A percentile compares a stretch with the other conserved stretches of the same genome.
These are phyloP conservation scores for Sarocladium brachiariae DNA, from an alignment of 2,329 filamentous ascomycete species.

Conservation along the genomic window DNA sequence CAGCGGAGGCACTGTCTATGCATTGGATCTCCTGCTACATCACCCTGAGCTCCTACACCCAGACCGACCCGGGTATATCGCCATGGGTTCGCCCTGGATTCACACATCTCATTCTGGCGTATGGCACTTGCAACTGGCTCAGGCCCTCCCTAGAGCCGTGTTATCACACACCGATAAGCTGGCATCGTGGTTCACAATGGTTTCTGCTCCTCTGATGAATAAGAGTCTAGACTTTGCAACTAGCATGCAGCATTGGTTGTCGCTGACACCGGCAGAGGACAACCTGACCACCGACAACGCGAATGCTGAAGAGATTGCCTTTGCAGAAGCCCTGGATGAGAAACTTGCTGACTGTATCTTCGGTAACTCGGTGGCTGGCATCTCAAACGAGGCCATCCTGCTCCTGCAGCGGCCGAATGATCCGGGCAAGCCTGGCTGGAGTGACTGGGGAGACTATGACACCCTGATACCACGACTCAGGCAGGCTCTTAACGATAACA, in stretches of 20 bases:
- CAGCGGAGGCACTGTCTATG: conserved; percentile 24
- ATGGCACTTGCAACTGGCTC: conserved; percentile 15
- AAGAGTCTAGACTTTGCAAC: too few relatives aligned
- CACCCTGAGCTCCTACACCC: conserved; percentile 22
- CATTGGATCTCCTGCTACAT: conserved; percentile 23
- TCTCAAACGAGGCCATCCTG: conserved; percentile 21
- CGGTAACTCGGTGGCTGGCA: conserved; percentile 17
- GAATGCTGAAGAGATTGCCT: conserved; percentile 11
- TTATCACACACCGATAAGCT: too few relatives aligned
- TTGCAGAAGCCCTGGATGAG: conserved; percentile 16
- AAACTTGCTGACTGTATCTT: conserved; percentile 19
- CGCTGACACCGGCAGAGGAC: background rate
- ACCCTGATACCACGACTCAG: conserved; percentile 19
- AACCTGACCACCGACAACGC: conserved; percentile 7
- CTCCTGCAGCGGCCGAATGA: conserved; percentile 19
- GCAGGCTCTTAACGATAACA: conserved; percentile 13
- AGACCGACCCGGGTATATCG: conserved; percentile 16
- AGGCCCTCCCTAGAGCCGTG: conserved; percentile 16
- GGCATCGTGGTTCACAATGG: too few relatives aligned
- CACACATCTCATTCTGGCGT: conserved; percentile 19
- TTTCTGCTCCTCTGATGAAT: too few relatives aligned
- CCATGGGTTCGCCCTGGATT: conserved; percentile 25
- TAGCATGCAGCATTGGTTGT: too few relatives aligned
- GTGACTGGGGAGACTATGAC: conserved; percentile 25
- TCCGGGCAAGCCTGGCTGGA: conserved; percentile 18